Base-by-base conservation (phyloP, 2,329 filamentous ascomycete species). In the Grosmannia huntii region DNA sequence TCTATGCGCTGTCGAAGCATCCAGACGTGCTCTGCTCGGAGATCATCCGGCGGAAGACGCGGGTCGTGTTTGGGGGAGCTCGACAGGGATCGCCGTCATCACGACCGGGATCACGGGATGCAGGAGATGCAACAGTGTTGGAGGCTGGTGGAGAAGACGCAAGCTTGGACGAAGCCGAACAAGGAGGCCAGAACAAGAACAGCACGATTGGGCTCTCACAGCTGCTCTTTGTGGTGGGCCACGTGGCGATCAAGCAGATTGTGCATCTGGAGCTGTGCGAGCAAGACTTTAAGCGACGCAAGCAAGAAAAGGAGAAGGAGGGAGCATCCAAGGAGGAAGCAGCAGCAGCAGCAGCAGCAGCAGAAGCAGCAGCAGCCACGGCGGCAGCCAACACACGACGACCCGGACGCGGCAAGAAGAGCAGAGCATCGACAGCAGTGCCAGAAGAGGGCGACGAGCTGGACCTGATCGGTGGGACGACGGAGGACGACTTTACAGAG, bases 221-320 rank as follows among this genome's bases (percentile, higher is more conserved):
- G 66, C 79, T 99, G 2, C 78, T 99, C 0, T 97, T 97, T 68
- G 87, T 96, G 41, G 92, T 97, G 33, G 94, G 94, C 0, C 94
- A 99, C 67, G 88, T 97, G 53, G 94, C 94, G 16, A 94, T 99
- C 68, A 99, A 99, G 74, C 95, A 99, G 69, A 99, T 99, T 65
- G 95, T 99, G 0, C 94, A 99, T 69, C 81, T 99, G 12, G 94
- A 99, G 66, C 79, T 97, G n/a, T 96, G 91, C 69, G 94, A 99
- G 68, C 83, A 94, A 55, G 94, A 99, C 71, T 99, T 99, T 72
- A 99, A 99, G 76, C 87, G 92, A 57, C 83, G 92, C 64, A 99
- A 99, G 76, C 86, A 89, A 48, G 89, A 94, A 60, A 89, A 90
- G 65, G 89, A 94, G 67, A 91, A 90, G 75, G 78, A 72, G 41